Conservation (phyloP, 2,329 filamentous ascomycete genomes). For the Talaromyces atroroseus region DNA sequence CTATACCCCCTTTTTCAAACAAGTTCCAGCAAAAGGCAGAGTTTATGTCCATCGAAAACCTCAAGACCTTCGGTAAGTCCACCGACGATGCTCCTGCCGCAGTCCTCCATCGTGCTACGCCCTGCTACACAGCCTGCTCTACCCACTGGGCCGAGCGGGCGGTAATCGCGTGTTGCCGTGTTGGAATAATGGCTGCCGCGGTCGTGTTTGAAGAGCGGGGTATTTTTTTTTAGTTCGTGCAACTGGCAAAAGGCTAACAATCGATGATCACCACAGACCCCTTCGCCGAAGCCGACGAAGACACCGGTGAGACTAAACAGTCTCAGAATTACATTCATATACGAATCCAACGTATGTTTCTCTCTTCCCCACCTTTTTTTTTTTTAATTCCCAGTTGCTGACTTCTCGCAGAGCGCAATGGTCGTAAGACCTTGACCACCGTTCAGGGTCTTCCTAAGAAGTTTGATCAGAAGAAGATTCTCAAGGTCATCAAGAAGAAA, state of each 20-base stretch:
- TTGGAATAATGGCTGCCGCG: neutral
- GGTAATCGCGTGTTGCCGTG: neutral
- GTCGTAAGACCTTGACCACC: conserved; percentile 99
- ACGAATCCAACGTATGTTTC: conserved; percentile 88
- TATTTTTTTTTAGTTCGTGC: conserved; percentile 24
- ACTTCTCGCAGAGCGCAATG: conserved; percentile 81
- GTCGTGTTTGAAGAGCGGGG: conserved; percentile 27
- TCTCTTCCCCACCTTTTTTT: conserved; percentile 6
- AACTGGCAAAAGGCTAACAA: conserved; percentile 29
- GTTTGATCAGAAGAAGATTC: conserved; percentile 99
- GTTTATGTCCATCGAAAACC: conserved; percentile 99
- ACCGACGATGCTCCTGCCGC: conserved; percentile 23
- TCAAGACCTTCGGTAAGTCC: conserved; percentile 82
- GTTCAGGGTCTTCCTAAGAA: conserved; percentile 98
- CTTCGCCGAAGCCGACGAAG: conserved; percentile 99
- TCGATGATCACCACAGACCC: conserved; percentile 62
- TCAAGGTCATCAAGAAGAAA: conserved; percentile 99
- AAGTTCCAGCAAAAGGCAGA: conserved; percentile 61
- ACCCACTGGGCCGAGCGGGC: neutral
- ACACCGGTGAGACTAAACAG: conserved; percentile 91
- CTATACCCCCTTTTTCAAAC: conserved; percentile 35
- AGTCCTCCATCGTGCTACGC: conserved; percentile 1
- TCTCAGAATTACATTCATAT: conserved; percentile 99
- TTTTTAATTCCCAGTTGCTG: conserved; percentile 16
- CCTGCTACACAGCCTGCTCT: neutral